Base-by-base conservation (phyloP, 768 basidiomycete genomes). In the Boletus rubroflammeus region DNA sequence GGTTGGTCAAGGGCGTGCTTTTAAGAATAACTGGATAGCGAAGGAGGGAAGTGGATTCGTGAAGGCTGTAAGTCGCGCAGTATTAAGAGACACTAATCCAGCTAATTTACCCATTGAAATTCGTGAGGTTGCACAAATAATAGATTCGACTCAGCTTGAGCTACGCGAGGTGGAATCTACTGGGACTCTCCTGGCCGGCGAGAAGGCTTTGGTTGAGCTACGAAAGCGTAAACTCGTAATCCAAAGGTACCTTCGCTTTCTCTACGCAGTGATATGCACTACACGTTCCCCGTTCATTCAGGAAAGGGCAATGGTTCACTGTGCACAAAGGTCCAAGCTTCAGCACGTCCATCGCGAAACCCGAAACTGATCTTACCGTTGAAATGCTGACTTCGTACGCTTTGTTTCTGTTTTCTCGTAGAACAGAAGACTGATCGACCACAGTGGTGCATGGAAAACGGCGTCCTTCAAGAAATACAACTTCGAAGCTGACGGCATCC, bases 401-500 rank as follows among this genome's bases (percentile, higher is more conserved):
- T 31, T 36, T 32, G 0, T 56, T 38, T 35, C 35, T 41, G 4
- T 8, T 34, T 34, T 39, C 1, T 8, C 41, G 51, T 42, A 19
- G 4, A 25, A 43, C 36, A 29, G 10, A 34, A 25, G 6, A 28
- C 56, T 58, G 52, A 60, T 49, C 28, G 23, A 35, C 15, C 19
- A 6, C 63, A 98, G 96, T 36, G 97, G 95, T 7, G 76, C 90
- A 17, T 98, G 97, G 97, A 95, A 97, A 72, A 86, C 84, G 0
- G 81, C 96, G 1, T 81, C 79, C 9, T 99, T 91, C 81, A 99
- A 99, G 70, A 94, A 95, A 71, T 99, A 98, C 75, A 99, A 99
- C 74, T 98, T 98, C 63, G 94, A 96, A 62, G 95, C 97, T 0
- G 94, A 94, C 58, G 97, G 97, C 49, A 82, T 86, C 28, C 90